Base-by-base conservation (phyloP, 1,284 basidiomycete genomes). In the Ustilago crameri region DNA sequence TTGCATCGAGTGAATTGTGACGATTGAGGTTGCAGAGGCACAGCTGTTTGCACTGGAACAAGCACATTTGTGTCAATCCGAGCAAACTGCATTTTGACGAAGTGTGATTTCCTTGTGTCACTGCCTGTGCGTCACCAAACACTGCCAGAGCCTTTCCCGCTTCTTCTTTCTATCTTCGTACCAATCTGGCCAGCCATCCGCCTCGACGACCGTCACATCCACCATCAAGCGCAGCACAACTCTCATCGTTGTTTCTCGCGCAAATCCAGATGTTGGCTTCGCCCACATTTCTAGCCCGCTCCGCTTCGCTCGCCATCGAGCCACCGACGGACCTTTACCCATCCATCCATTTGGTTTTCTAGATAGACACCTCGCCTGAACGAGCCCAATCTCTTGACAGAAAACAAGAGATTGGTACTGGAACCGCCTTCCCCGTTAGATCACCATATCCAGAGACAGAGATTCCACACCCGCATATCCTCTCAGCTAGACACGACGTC, bases 61-160 rank as follows among this genome's bases (percentile, higher is more conserved):
- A 40, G 37, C 37, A 18, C 37, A n/a, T 7, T n/a, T n/a, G n/a
- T n/a, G n/a, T n/a, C n/a, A n/a, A n/a, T n/a, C n/a, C 18, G 5
- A 18, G 17, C 40, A 4, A 23, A 42, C 40, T 42, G 40, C 40
- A 42, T 42, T 42, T n/a, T n/a, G n/a, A n/a, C n/a, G n/a, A n/a
- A n/a, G n/a, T n/a, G n/a, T n/a, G n/a, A n/a, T n/a, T n/a, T n/a
- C 30, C 12, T 30, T 30, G 30, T 30, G 30, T 30, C 12, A 30
- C 30, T 30, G 30, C 30, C 5, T 30, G 5, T 30, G 30, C 7
- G 7, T 30, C 7, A 5, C 12, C 30, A 30, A 5, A 30, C 30
- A 30, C 30, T 30, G 30, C 30, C 30, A 30, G 14, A 43, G 7
- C 14, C 8, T 27, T 15, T n/a, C n/a, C 23, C 15, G 14, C 9